These are phyloP conservation scores for Vickermania spadyakhi DNA, from an alignment of 208 protist species.

Conservation along the genomic window DNA sequence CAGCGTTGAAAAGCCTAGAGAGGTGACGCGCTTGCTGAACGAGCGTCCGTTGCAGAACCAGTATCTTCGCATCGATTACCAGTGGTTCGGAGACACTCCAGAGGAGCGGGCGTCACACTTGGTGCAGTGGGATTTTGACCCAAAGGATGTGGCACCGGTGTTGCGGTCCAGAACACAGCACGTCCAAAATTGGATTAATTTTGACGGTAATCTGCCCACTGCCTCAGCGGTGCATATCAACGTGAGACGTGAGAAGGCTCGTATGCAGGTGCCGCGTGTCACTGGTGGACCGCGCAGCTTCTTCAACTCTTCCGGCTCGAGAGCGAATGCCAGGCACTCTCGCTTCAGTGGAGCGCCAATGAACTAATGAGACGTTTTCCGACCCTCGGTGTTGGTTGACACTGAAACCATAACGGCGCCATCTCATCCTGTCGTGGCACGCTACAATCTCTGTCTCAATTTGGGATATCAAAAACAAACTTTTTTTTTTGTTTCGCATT, in stretches of 20 bases:
- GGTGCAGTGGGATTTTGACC: constrained; percentile 81
- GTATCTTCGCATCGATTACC: constrained; percentile 86
- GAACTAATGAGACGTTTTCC: too few species aligned
- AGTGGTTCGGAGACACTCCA: constrained; percentile 87
- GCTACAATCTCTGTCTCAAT: too few species aligned
- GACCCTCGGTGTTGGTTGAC: constrained; percentile 3
- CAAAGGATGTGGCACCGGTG: constrained; percentile 30
- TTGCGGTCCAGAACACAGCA: constrained; percentile 56
- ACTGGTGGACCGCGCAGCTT: constrained; percentile 48
- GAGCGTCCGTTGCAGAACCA: constrained; percentile 83
- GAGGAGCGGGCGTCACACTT: constrained; percentile 80
- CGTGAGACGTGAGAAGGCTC: constrained; percentile 48
- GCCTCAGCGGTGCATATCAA: constrained; percentile 70
- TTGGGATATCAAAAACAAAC: too few species aligned
- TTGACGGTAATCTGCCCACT: constrained; percentile 76
- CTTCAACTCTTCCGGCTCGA: constrained; percentile 76
- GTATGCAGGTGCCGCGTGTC: constrained; percentile 48
- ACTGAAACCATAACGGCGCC: too few species aligned
- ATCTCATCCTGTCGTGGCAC: too few species aligned
- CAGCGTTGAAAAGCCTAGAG: constrained; percentile 49
- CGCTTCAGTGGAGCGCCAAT: constrained; percentile 39
- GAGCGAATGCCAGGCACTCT: constrained; percentile 61
- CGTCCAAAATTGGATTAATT: constrained; percentile 79
- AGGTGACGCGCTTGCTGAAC: constrained; percentile 55
- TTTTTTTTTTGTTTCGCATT: too few species aligned